Evolutionary conservation across 164 flowering plant genomes (phyloP).

Genomic region (Berberis thunbergii): DNA sequence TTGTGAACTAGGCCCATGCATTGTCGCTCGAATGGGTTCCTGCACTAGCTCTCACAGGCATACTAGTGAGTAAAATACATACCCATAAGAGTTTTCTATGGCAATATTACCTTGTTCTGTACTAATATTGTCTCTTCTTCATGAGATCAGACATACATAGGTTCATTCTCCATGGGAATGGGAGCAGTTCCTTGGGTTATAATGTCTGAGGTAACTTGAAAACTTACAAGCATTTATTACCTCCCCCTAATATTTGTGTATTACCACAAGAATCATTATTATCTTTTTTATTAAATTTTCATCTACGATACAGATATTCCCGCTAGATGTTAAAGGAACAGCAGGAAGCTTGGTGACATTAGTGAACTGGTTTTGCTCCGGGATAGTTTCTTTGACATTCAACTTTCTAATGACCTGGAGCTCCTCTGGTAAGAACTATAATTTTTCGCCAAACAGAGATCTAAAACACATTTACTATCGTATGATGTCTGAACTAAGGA

Average conservation of each 20-base stretch:
- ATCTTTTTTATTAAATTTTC: not conserved
- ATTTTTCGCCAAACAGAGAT: not conserved
- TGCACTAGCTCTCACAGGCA: slow-evolving; percentile 55
- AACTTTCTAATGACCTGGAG: slow-evolving; percentile 83
- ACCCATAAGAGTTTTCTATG: not conserved
- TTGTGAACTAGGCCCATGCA: slow-evolving; percentile 40
- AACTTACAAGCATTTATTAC: not conserved
- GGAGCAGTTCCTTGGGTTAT: slow-evolving; percentile 95
- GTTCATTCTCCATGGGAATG: slow-evolving; percentile 75
- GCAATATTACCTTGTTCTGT: not conserved
- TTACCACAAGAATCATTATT: no score
- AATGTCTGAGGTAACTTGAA: slow-evolving; percentile 76
- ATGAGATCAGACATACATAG: slow-evolving; percentile 47
- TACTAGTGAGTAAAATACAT: slow-evolving; percentile 41
- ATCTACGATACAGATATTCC: slow-evolving; percentile 57
- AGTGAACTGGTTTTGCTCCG: slow-evolving; percentile 82
- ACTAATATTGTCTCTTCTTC: not conserved
- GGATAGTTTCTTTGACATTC: slow-evolving; percentile 78
- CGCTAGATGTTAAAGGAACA: slow-evolving; percentile 74
- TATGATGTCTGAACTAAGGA: not conserved
- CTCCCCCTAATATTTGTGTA: no score
- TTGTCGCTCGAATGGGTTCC: slow-evolving; percentile 33
- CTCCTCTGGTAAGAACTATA: slow-evolving; percentile 47
- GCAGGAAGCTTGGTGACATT: slow-evolving; percentile 90
- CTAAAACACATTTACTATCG: not conserved